Evolutionary conservation across 768 basidiomycete genomes (phyloP).

Genomic region (Amanita pseudoporphyria): DNA sequence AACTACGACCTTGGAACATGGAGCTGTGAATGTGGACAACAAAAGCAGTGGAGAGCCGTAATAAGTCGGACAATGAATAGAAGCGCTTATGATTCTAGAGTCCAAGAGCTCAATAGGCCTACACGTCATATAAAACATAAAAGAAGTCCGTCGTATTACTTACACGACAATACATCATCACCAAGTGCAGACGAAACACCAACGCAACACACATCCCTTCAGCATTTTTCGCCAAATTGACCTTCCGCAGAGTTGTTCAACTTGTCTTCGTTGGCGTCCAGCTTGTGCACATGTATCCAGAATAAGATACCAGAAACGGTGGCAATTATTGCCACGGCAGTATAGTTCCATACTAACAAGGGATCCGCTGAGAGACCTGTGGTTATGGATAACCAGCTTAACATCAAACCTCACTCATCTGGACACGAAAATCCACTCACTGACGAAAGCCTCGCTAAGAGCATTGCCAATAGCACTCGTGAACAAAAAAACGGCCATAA

Average conservation of each 20-base stretch:
- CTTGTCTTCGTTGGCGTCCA: slow-evolving; percentile 54
- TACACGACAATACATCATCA: no score
- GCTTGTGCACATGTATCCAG: slow-evolving; percentile 40
- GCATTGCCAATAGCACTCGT: slow-evolving; percentile 50
- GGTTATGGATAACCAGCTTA: no score
- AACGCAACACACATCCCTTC: no score
- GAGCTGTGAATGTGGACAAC: no score
- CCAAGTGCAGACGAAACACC: no score
- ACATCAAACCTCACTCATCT: slow-evolving; percentile 1
- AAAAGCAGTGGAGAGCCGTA: no score
- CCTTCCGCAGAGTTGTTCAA: slow-evolving; percentile 38
- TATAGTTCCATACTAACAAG: slow-evolving; percentile 69
- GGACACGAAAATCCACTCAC: slow-evolving; percentile 26
- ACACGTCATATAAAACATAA: no score
- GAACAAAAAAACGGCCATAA: slow-evolving; percentile 63
- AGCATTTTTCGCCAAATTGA: slow-evolving; percentile 7
- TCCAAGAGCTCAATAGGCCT: no score
- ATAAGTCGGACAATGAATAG: no score
- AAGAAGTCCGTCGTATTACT: no score
- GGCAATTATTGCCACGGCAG: slow-evolving; percentile 45
- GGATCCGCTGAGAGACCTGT: slow-evolving; percentile 60
- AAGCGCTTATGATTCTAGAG: no score
- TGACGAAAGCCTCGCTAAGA: slow-evolving; percentile 62
- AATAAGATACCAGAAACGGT: slow-evolving; percentile 43
- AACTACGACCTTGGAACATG: no score